phyloP scores from a whole-genome alignment of 257 asterid species.

The Scutellaria minor region DNA sequence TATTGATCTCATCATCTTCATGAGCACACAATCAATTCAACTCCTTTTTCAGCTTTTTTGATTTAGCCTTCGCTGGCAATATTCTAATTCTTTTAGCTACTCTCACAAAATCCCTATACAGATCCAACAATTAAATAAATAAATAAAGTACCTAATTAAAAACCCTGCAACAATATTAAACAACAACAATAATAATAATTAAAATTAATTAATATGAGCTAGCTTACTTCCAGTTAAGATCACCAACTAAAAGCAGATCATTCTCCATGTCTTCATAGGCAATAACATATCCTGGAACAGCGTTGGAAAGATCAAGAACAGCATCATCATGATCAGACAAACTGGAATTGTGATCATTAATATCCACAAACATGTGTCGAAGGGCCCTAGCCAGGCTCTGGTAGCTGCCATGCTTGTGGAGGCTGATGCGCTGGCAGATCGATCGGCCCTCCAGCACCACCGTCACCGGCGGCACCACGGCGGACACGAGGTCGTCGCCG shows the following conservation, averaged over 20 bases:
- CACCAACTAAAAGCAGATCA: slow-evolving; percentile 86
- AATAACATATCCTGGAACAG: slow-evolving; percentile 72
- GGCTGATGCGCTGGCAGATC: slow-evolving; percentile 82
- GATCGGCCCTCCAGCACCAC: slow-evolving; percentile 86
- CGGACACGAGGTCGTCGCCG: slow-evolving; percentile 56
- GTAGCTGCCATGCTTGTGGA: slow-evolving; percentile 64
- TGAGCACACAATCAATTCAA: slow-evolving; percentile 9
- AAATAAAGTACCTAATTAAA: background rate
- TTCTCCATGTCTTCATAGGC: slow-evolving; percentile 87
- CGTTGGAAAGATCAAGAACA: slow-evolving; percentile 65
- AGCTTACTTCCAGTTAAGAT: slow-evolving; percentile 80
- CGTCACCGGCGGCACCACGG: slow-evolving; percentile 68
- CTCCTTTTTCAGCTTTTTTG: slow-evolving; percentile 46
- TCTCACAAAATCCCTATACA: slow-evolving; percentile 75
- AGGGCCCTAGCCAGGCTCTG: slow-evolving; percentile 67
- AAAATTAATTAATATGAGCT: background rate
- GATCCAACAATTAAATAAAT: background rate
- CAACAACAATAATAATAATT: background rate
- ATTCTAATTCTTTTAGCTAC: slow-evolving; percentile 83
- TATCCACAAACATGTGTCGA: slow-evolving; percentile 66
- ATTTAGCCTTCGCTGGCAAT: slow-evolving; percentile 63
- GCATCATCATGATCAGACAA: background rate
- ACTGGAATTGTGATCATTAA: slow-evolving; percentile 1
- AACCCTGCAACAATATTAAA: background rate
- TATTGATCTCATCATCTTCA: too few relatives aligned